Evolutionary conservation across 176 grass and related monocot genomes (phyloP).

Genomic region (Carex littledalei): DNA sequence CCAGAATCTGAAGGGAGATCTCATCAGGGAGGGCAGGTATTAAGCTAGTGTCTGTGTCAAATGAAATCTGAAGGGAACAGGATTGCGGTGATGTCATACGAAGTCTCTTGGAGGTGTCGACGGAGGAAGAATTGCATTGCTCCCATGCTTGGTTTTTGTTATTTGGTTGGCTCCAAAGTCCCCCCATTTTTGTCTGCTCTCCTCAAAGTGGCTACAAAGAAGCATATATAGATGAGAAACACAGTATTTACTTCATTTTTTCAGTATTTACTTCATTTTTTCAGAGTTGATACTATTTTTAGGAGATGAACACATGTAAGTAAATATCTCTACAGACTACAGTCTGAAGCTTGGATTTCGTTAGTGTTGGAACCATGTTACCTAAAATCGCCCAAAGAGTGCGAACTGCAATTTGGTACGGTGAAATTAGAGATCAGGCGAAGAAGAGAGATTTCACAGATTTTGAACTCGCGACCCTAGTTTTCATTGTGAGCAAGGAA

Average conservation of each 20-base stretch:
- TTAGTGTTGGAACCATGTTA: neutral
- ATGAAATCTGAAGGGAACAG: neutral
- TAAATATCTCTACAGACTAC: neutral
- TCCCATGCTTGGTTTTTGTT: slow-evolving; percentile 28
- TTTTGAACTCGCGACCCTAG: neutral
- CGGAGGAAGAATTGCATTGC: neutral
- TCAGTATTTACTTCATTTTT: no score
- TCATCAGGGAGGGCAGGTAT: slow-evolving; percentile 62
- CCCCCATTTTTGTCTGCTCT: slow-evolving; percentile 38
- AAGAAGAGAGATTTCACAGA: neutral
- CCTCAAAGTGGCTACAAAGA: slow-evolving; percentile 1
- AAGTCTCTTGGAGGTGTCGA: slow-evolving; percentile 49
- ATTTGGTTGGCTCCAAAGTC: slow-evolving; percentile 35
- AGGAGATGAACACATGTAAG: neutral
- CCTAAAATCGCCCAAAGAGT: neutral
- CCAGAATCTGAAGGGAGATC: slow-evolving; percentile 65
- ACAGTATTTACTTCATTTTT: no score
- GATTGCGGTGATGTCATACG: slow-evolving; percentile 12
- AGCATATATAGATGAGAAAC: slow-evolving; percentile 1
- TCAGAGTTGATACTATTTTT: neutral
- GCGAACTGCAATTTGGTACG: neutral
- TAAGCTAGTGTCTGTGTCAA: slow-evolving; percentile 18
- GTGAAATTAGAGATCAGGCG: neutral
- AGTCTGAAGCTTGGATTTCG: neutral
- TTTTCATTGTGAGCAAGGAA: neutral